Evolutionary conservation across 345 rosid genomes (phyloP).

Genomic region (Bretschneidera sinensis): DNA sequence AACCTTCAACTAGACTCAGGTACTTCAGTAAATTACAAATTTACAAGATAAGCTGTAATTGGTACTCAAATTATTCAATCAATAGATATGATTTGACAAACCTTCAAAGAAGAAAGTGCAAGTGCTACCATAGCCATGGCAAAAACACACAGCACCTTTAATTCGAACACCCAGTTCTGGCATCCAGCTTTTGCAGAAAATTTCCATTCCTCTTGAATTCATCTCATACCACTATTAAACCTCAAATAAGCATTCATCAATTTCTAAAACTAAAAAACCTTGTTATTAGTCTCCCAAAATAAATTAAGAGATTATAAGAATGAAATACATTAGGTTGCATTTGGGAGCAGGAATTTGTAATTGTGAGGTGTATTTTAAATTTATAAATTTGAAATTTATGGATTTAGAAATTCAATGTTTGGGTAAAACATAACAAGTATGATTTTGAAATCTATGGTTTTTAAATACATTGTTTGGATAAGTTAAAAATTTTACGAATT

Average conservation of each 20-base stretch:
- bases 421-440: too few species aligned
- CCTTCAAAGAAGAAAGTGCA: conserved; percentile 99
- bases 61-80: too few species aligned
- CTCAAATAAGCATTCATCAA: not conserved
- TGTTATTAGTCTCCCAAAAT: not conserved
- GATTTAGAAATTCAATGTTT: too few species aligned
- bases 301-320: too few species aligned
- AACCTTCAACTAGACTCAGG: not conserved
- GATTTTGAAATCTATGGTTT: too few species aligned
- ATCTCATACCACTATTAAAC: conserved; percentile 67
- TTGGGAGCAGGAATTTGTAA: too few species aligned
- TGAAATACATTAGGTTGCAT: too few species aligned
- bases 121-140: conserved; percentile 97
- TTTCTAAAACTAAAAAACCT: not conserved
- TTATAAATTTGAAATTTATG: too few species aligned
- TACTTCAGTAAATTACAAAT: not conserved
- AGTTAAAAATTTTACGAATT: too few species aligned
- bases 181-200: conserved; percentile 85
- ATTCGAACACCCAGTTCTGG: conserved; percentile 52
- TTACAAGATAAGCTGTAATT: not conserved
- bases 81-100: conserved; percentile 27
- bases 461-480: too few species aligned
- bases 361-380: too few species aligned
- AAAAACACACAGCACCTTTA: conserved; percentile 67
- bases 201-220: conserved; percentile 62